Evolutionary conservation across 1,139 yeast species (phyloP).

Genomic region (Ogataea hybrid): DNA sequence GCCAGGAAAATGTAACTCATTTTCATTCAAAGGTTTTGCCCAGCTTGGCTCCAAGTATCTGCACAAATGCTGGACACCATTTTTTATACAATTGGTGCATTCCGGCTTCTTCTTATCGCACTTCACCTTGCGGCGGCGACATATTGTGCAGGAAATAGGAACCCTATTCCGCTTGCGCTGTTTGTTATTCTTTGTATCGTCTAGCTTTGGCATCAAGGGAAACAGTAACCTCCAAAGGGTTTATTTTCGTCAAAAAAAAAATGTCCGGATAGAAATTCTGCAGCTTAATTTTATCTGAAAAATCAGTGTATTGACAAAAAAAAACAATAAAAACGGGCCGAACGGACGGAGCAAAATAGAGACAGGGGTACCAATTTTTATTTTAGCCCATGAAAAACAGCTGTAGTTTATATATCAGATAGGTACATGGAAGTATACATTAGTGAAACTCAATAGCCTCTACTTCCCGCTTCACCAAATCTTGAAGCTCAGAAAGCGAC

Average conservation of each 20-base stretch:
- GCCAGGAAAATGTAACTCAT: slow-evolving; percentile 26
- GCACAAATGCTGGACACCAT: slow-evolving; percentile 73
- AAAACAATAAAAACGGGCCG: background rate
- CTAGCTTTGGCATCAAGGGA: slow-evolving; percentile 16
- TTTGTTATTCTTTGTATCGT: slow-evolving; percentile 19
- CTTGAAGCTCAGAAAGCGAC: slow-evolving; percentile 19
- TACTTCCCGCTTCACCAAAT: slow-evolving; percentile 19
- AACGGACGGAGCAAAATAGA: background rate
- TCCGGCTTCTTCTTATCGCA: slow-evolving; percentile 69
- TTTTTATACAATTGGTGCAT: slow-evolving; percentile 69
- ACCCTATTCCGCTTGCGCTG: slow-evolving; percentile 42
- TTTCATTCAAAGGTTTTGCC: slow-evolving; percentile 39
- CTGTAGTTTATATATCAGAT: background rate
- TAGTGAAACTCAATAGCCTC: slow-evolving; percentile 19
- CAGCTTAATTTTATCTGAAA: slow-evolving; percentile 14
- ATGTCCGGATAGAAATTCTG: background rate
- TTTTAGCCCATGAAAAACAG: background rate
- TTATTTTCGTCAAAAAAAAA: background rate
- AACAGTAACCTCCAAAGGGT: background rate
- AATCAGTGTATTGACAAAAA: slow-evolving; percentile 10
- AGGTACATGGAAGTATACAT: slow-evolving; percentile 1
- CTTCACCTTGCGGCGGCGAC: slow-evolving; percentile 47
- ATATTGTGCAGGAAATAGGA: slow-evolving; percentile 46
- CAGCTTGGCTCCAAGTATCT: slow-evolving; percentile 61
- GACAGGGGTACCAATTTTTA: background rate